phyloP scores from a whole-genome alignment of 2,329 filamentous ascomycete genomes.

The Amauroascus verrucosus region DNA sequence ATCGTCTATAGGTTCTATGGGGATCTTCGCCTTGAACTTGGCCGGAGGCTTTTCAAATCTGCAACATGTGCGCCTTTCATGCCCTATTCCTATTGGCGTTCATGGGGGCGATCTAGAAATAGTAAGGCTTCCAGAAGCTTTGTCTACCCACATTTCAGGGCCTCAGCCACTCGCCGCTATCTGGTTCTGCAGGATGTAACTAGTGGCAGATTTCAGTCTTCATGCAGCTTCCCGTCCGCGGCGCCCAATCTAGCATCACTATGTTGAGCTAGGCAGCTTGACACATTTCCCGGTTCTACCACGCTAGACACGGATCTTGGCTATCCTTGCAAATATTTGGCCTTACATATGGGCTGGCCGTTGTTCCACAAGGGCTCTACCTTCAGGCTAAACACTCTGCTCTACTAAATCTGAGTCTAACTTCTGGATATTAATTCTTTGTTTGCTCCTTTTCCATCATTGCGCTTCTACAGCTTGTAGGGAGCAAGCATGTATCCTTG shows the following conservation, averaged over 20 bases:
- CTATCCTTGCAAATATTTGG: conserved; percentile 24
- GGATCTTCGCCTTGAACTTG: conserved; percentile 8
- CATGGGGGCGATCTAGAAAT: conserved; percentile 9
- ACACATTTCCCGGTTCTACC: conserved; percentile 18
- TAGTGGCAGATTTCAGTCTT: conserved; percentile 13
- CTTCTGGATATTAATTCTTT: conserved; percentile 13
- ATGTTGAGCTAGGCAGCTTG: conserved; percentile 16
- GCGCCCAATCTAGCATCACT: conserved; percentile 15
- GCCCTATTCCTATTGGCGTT: conserved; percentile 7
- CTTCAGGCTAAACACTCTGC: conserved; percentile 19
- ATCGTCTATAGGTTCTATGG: not conserved
- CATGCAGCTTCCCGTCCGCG: conserved; percentile 17
- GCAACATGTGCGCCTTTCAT: conserved; percentile 3
- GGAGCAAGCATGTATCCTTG: conserved; percentile 22
- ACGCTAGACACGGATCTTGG: conserved; percentile 24
- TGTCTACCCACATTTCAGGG: conserved; percentile 7
- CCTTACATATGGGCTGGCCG: conserved; percentile 21
- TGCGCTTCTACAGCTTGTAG: conserved; percentile 20
- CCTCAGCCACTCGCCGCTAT: conserved; percentile 11
- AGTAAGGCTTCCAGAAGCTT: conserved; percentile 15
- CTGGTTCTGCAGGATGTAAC: conserved; percentile 14
- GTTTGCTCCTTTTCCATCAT: conserved; percentile 20
- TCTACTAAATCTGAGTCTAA: conserved; percentile 10
- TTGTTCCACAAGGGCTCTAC: conserved; percentile 25
- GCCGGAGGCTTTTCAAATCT: conserved; percentile 2